Base-by-base conservation (phyloP, 2,329 filamentous ascomycete species). In the Daldinia eschscholtzii region DNA sequence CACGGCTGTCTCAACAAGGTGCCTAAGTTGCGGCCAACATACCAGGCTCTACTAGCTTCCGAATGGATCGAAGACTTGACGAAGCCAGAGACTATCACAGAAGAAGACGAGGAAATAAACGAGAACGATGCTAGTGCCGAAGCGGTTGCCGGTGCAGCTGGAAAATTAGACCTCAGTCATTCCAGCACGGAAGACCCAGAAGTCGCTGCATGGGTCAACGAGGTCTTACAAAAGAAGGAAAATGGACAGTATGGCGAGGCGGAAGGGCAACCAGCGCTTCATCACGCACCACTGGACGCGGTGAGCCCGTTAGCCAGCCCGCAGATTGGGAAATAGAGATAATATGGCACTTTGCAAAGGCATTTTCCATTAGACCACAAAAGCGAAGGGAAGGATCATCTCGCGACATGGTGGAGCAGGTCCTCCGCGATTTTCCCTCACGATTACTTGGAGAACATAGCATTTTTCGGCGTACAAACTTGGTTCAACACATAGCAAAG, bases 1-100 rank as follows among this genome's bases (percentile, higher is more conserved):
- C 86, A 88, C 42, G 91, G 91, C 50, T 98, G 96, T 79, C 85
- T 99, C 53, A 94, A 98, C 84, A 99, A 99, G 80, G 92, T 93
- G 23, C 93, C 96, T 7, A 92, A 93, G 73, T 88, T 97, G 67
- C 90, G 96, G n/a, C 95, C 94, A n/a, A 96, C 92, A 0, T 99
- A 99, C 78, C 89, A 91, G 58, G 94, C 93, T 85, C 87, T 99
- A 4, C 86, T 99, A 10, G 89, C 93, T 75, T 95, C 98, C 77
- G 89, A 93, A 30, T 99, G 96, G 96, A 86, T 99, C 4, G 86
- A 89, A 7, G 85, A 88, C 0, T 84, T 97, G 41, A 88, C 91
- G 70, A 92, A 94, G 73, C 93, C 93, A 1, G 86, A 89, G 75
- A 76, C 77, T 42, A 78, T 80, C 69, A 64, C 76, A 55, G 77